Percentiles rank a stretch among this genome's conserved stretches.
phyloP scores from a whole-genome alignment of 2,329 filamentous ascomycete genomes.

The Aspergillus oerlinghausenensis region DNA sequence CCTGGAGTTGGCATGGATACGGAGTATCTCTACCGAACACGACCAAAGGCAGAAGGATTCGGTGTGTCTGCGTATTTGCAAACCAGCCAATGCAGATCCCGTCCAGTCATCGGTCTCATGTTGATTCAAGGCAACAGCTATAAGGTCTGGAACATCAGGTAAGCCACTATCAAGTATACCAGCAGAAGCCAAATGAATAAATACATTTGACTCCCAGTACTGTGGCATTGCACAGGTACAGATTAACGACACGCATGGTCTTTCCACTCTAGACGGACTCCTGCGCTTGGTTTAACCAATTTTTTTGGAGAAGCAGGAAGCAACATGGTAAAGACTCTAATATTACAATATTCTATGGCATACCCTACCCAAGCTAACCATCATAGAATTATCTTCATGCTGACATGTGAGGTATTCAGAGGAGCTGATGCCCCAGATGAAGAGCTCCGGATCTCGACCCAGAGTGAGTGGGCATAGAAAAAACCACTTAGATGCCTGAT shows the following conservation, averaged over 20 bases:
- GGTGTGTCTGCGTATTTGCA: not conserved
- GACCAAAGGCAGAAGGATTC: not conserved
- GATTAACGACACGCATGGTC: not conserved
- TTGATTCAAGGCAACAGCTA: not conserved
- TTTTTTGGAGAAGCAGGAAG: not conserved
- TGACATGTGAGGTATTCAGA: too few species aligned
- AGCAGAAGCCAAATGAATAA: not conserved
- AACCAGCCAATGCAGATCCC: not conserved
- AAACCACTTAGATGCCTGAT: too few species aligned
- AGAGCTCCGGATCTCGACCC: not conserved
- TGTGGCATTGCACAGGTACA: not conserved
- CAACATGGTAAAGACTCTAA: not conserved
- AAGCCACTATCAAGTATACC: not conserved
- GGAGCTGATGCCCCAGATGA: not conserved
- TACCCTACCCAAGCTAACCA: too few species aligned
- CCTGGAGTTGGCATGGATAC: not conserved
- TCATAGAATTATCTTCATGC: too few species aligned
- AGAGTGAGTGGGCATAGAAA: not conserved
- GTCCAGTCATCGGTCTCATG: not conserved
- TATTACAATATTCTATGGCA: too few species aligned
- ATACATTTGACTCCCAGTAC: not conserved
- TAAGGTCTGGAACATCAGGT: not conserved
- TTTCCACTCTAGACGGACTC: not conserved
- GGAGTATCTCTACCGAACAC: not conserved
- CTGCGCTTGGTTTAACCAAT: not conserved